phyloP scores from a whole-genome alignment of 2,329 filamentous ascomycete species.

The Exophiala sp. region DNA sequence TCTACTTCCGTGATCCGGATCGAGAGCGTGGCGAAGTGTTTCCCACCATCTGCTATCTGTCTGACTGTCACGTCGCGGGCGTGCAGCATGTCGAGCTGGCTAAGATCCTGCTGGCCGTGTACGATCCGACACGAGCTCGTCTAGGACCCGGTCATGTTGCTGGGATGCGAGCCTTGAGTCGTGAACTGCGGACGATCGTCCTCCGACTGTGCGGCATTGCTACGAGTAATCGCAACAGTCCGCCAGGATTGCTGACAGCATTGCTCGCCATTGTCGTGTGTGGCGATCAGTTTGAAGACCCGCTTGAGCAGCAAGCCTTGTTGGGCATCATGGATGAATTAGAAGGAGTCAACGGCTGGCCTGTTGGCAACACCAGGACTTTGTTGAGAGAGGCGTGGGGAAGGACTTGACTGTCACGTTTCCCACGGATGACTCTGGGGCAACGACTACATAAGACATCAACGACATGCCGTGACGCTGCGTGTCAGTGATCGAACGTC shows the following conservation, averaged over 20 bases:
- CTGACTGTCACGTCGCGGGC: slow-evolving; percentile 54
- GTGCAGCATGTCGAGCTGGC: slow-evolving; percentile 57
- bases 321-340: slow-evolving; percentile 39
- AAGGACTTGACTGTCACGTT: too few relatives aligned
- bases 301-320: slow-evolving; percentile 30
- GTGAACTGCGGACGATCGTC: slow-evolving; percentile 39
- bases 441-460: too few relatives aligned
- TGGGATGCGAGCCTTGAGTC: slow-evolving; percentile 16
- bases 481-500: too few relatives aligned
- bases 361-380: slow-evolving; percentile 44
- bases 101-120: slow-evolving; percentile 51
- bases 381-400: slow-evolving; percentile 48
- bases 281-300: slow-evolving; percentile 33
- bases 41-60: slow-evolving; percentile 54
- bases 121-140: slow-evolving; percentile 50
- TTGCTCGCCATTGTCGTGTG: slow-evolving; percentile 34
- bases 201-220: slow-evolving; percentile 55
- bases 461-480: too few relatives aligned
- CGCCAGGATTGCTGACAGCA: slow-evolving; percentile 49
- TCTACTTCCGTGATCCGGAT: slow-evolving; percentile 44
- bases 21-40: slow-evolving; percentile 42
- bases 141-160: slow-evolving; percentile 37
- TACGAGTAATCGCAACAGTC: slow-evolving; percentile 50
- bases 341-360: slow-evolving; percentile 47
- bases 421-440: too few relatives aligned